Base-by-base conservation (phyloP, 192 early-diverging fungal genomes). In the Coemansia sp. region DNA sequence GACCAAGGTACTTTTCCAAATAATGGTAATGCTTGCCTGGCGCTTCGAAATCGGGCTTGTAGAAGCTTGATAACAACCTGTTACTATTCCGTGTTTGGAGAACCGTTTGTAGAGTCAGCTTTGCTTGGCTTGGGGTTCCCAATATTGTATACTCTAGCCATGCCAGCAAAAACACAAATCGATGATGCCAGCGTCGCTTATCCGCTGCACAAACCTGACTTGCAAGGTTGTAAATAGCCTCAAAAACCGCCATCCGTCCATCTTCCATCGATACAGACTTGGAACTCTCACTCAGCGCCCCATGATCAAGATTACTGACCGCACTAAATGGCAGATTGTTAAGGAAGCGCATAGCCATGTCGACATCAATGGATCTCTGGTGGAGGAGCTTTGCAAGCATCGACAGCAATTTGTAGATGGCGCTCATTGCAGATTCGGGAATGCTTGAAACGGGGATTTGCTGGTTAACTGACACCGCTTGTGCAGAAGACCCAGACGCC, bases 21-120 rank as follows among this genome's bases (percentile, higher is more conserved):
- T 83, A 83, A n/a, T 71, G 49, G 21, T 83, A 83, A 57, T 83
- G 80, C 65, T 78, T 78, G 48, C 80, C 80, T 0, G 80, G 73
- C 40, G 72, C 65, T 51, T 83, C 80, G 62, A 67, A 78, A n/a
- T 78, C 73, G 3, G 80, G 62, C 69, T 83, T 83, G 70, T 83
- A 83, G 52, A 83, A 83, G 26, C 72, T 72, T 11, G 80, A 76
- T 10, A 83, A 72, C 61, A 78, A 76, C 60, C 71, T 78, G 43
- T 66, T 68, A 4, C 72, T 41, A 36, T 16, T 65, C 56, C 80
- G 80, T 69, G 74, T 74, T 61, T 83, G 76, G 39, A 83, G 55
- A 9, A 83, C 65, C 32, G 69, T 57, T 42, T 74, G 65, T 41
- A 83, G 55, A 3, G 72, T 26, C 18, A 75, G 71, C 62, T 83